Percentiles rank a stretch among this genome's conserved stretches.
These are phyloP conservation scores for Rhizopus sp. DNA, from an alignment of 371 early-diverging fungal genomes.

Conservation along the genomic window DNA sequence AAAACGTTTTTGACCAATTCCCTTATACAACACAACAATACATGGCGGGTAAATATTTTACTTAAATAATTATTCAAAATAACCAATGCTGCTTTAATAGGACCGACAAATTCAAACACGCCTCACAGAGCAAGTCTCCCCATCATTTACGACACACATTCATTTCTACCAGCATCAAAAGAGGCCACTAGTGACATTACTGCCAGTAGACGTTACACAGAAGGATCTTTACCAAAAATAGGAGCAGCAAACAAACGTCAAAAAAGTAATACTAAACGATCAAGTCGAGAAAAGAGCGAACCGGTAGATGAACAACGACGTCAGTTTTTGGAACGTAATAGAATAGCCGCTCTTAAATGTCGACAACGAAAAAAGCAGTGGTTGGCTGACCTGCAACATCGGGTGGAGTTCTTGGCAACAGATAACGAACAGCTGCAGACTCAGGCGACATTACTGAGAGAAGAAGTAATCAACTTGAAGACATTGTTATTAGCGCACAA, in stretches of 20 bases:
- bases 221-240: conserved; percentile 13
- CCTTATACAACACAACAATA: conserved; percentile 4
- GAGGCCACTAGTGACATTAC: not conserved
- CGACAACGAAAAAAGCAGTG: conserved; percentile 89
- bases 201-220: conserved; percentile 13
- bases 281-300: not conserved
- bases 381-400: conserved; percentile 74
- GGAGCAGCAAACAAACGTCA: not conserved
- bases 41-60: not conserved
- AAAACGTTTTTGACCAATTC: not conserved
- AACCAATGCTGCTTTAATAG: not conserved
- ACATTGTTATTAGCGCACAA: conserved; percentile 75
- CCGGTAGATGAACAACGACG: conserved; percentile 53
- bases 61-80: not conserved
- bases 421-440: conserved; percentile 75
- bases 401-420: conserved; percentile 67
- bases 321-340: conserved; percentile 79
- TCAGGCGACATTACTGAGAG: conserved; percentile 68
- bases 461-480: conserved; percentile 74
- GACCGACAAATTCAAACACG: not conserved
- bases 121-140: not conserved
- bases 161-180: not conserved
- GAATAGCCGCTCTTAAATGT: conserved; percentile 86
- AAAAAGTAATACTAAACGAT: not conserved
- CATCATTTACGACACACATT: not conserved